Base-by-base conservation (phyloP, 352 stramenopile species). In the Pythium volutum region DNA sequence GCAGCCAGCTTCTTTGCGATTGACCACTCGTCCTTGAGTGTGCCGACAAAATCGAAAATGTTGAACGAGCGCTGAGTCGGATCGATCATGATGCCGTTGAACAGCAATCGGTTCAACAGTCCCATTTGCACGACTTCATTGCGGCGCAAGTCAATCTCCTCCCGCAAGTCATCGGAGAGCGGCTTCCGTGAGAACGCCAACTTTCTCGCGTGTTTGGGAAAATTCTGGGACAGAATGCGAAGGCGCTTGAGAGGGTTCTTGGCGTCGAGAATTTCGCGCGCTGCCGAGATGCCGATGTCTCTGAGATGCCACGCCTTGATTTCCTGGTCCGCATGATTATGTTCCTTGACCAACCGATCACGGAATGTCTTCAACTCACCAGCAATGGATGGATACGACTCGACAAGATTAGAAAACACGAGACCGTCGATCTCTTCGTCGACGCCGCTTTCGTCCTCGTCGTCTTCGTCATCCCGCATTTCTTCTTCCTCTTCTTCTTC, bases 241-340 rank as follows among this genome's bases (percentile, higher is more conserved):
- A 98, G 74, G 18, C 72, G 79, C 34, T 78, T 76, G 0, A 98
- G 69, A 5, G 90, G 87, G 49, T 96, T 80, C 34, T 85, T 81
- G 9, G 85, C 71, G 23, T 79, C 76, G 8, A 93, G 34, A 14
- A 97, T 85, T 33, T 89, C 75, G 50, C 75, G 75, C 6, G 82
- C 67, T 18, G 89, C 87, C 53, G 92, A 84, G 16, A 97, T 68
- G 15, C 89, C 89, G 15, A 98, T 74, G 62, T 98, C 81, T 47
- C 88, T 86, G 59, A 98, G 73, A 56, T 97, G 87, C 88, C 87
- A 97, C 4, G 92, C 74, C 59, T 96, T 93, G 9, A 93, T 76
- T 25, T 71, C 66, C 8, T 60, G 26, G 16, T 75, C 55, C 2
- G 34, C 60, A n/a, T 69, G 49, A 22, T 73, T 68, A 45, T 75